Evolutionary conservation across 2,329 filamentous ascomycete genomes (phyloP), one percentile per base, ranked within the genome.

Genomic region (Aureobasidium sp.): DNA sequence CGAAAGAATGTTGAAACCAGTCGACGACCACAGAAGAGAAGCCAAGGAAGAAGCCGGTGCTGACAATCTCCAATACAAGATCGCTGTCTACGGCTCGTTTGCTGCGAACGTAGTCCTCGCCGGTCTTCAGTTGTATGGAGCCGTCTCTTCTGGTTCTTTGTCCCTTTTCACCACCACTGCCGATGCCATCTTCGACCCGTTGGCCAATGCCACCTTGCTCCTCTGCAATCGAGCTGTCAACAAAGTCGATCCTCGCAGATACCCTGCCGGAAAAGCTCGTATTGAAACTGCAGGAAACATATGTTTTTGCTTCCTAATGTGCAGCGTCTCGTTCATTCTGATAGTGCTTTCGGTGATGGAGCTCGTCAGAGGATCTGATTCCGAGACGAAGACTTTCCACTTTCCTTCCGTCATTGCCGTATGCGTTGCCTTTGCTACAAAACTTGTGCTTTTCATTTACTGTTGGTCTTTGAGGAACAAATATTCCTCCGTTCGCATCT

Each of bases 81-180:
- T 88, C 64, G 86, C 86, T 6, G 84, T 88, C 52, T 80, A 83
- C 61, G 86, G 84, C 27, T 84, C 79, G 41, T 90, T 97, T 68
- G 84, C 78, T 1, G 93, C 92, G 63, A 97, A 97, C 70, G 74
- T 97, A 62, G 65, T 89, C 31, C 82, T 99, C 6, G 86, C 92
- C 0, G 81, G 81, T 4, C 81, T 99, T 20, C 94, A 99, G 75
- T 79, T 97, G 41, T 99, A 95, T 72, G 94, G 88, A 47, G 94
- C 94, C 64, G 83, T 90, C 49, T 85, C 89, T 0, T 96, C 92
- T 0, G 86, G 88, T 51, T 97, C 91, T n/a, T 83, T 97, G 39
- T 96, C 93, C 5, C 85, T 99, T 51, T 97, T 97, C 78, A 97
- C 94, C 17, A 99, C 93, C 66, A 96, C 96, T 89, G 93, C 92